Base-by-base conservation (phyloP, 139 green algal genomes). In the Gonium pectorale region DNA sequence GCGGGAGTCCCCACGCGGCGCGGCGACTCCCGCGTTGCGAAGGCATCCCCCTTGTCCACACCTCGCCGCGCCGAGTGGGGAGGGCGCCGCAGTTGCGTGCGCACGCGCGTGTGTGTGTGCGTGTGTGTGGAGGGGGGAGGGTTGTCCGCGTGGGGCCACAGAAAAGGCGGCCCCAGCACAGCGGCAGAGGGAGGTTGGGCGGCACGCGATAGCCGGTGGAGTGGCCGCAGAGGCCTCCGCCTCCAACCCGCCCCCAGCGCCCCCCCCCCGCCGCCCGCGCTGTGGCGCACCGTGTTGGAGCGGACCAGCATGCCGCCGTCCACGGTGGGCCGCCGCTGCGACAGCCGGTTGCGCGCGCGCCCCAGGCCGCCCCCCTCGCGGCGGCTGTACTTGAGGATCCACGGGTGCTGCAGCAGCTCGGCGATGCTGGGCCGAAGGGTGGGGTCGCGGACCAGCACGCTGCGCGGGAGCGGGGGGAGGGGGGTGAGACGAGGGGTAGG, bases 401-500 rank as follows among this genome's bases (percentile, higher is more conserved):
- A 89, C 35, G 85, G 85, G 77, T 91, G 88, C 4, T 83, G 13
- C 80, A 89, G 74, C 60, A 91, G 75, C 74, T 91, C 80, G 40
- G 51, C 72, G 51, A 91, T 87, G 37, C 66, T 72, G 62, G 84
- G 67, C 21, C 88, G 88, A 43, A 54, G 41, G 4, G 77, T 59
- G 29, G 88, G 88, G 51, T 86, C 41, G 6, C 88, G 88, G 41
- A 90, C 88, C 40, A 89, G 59, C 43, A 86, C 88, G 29, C 67
- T 85, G 79, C 31, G 19, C 5, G 49, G 24, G 29, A 13, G 29
- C 19, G 54, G 54, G 54, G 15, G 15, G 54, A 29, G 54, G 15
- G 54, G 5, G 11, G n/a, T n/a, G n/a, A n/a, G n/a, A n/a, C n/a
- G 59, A 67, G 59, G 13, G n/a, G 27, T 40, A 38, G 19, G 59